Percentiles rank a stretch among this genome's conserved stretches.
phyloP scores from a whole-genome alignment of 805 yeast genomes.

The Monosporozyma unispora region DNA sequence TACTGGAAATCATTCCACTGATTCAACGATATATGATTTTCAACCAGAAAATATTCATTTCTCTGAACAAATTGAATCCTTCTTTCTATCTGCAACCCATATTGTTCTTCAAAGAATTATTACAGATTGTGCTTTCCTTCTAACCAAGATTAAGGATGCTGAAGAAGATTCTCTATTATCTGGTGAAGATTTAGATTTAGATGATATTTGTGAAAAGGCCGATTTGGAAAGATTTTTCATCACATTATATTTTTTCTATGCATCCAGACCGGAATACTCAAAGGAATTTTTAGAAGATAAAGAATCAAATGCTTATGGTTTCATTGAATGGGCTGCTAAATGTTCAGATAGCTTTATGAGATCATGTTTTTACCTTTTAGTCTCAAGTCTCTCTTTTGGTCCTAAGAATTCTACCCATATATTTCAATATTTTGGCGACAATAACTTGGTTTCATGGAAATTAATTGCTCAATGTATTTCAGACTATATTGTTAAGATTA shows the following conservation, averaged over 20 bases:
- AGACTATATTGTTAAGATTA: constrained; percentile 42
- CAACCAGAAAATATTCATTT: constrained; percentile 11
- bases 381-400: constrained; percentile 67
- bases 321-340: constrained; percentile 79
- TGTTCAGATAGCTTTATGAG: constrained; percentile 74
- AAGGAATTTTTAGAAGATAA: constrained; percentile 60
- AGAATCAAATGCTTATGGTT: constrained; percentile 63
- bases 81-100: constrained; percentile 38
- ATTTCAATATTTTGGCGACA: constrained; percentile 38
- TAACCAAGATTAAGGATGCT: constrained; percentile 59
- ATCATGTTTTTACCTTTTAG: constrained; percentile 70
- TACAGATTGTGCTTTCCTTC: constrained; percentile 53
- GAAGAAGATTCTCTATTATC: constrained; percentile 67
- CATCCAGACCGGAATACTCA: constrained; percentile 50
- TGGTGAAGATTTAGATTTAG: constrained; percentile 46
- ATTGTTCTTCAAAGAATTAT: constrained; percentile 48
- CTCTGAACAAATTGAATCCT: constrained; percentile 22
- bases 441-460: constrained; percentile 43
- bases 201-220: constrained; percentile 59
- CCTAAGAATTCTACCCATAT: constrained; percentile 43
- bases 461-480: constrained; percentile 45
- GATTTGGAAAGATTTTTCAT: constrained; percentile 84
- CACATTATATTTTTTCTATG: constrained; percentile 60
- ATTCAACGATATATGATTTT: not conserved
- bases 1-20: not conserved